phyloP scores from a whole-genome alignment of 1,284 basidiomycete species.

The Cryptococcus sp. region DNA sequence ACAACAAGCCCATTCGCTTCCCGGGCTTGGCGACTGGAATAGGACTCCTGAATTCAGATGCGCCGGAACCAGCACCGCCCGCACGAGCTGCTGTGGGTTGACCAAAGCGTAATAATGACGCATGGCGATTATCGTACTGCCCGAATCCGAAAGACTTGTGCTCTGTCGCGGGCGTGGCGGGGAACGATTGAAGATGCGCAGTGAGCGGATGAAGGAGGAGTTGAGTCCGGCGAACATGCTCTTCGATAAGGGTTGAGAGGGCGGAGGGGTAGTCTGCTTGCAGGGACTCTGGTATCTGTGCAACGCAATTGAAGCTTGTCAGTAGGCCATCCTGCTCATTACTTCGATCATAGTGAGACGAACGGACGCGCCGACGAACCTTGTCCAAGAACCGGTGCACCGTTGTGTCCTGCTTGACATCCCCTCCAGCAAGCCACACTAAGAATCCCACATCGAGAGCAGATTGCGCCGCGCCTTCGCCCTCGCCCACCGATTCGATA shows the following conservation, averaged over 20 bases:
- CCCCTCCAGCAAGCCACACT: constrained; percentile 26
- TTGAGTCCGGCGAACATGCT: constrained; percentile 40
- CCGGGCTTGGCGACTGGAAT: constrained; percentile 49
- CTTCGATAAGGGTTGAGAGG: constrained; percentile 28
- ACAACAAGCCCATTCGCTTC: constrained; percentile 49
- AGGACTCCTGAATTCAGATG: constrained; percentile 47
- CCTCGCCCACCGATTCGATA: constrained; percentile 3
- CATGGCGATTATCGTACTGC: constrained; percentile 24
- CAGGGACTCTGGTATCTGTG: constrained; percentile 12
- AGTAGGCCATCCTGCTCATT: background rate
- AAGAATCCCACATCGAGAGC: constrained; percentile 45
- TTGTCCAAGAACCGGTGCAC: constrained; percentile 24
- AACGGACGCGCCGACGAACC: constrained; percentile 15
- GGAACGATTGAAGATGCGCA: constrained; percentile 27
- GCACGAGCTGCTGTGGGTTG: constrained; percentile 19
- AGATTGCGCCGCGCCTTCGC: constrained; percentile 31
- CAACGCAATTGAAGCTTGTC: background rate
- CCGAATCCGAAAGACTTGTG: constrained; percentile 1
- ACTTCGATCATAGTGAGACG: background rate
- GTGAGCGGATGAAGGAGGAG: constrained; percentile 40
- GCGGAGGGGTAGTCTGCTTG: constrained; percentile 9
- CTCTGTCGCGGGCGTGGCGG: background rate
- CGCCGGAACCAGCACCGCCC: constrained; percentile 20
- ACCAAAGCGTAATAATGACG: constrained; percentile 44
- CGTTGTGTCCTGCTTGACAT: constrained; percentile 18